phyloP scores from a whole-genome alignment of 1,139 yeast genomes.

The Hansenula lynferdii region DNA sequence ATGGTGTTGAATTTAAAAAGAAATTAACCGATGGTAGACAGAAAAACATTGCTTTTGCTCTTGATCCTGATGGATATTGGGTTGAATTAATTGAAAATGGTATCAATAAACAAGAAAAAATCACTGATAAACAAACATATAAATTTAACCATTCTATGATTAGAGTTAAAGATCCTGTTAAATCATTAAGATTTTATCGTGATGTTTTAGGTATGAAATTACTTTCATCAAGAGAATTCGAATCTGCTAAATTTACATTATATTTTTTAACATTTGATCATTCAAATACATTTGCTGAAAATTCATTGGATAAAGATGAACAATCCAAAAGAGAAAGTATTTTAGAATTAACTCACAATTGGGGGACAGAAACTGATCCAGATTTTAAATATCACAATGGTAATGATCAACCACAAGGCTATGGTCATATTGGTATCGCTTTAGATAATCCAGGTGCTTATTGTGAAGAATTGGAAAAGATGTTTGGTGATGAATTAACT shows the following conservation, averaged over 20 bases:
- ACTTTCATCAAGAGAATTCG: conserved; percentile 48
- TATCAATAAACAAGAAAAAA: conserved; percentile 33
- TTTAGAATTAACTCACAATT: conserved; percentile 88
- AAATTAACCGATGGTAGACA: conserved; percentile 86
- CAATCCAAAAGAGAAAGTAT: conserved; percentile 56
- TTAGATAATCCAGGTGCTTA: conserved; percentile 58
- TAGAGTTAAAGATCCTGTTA: conserved; percentile 79
- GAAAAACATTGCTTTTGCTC: conserved; percentile 85
- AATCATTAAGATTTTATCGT: conserved; percentile 71
- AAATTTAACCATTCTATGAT: conserved; percentile 90
- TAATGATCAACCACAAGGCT: conserved; percentile 75
- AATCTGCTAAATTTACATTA: conserved; percentile 72
- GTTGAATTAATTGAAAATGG: conserved; percentile 77
- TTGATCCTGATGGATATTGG: conserved; percentile 98
- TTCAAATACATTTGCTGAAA: conserved; percentile 28
- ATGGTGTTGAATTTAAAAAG: conserved; percentile 76
- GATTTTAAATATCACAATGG: conserved; percentile 80
- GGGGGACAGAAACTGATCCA: conserved; percentile 85
- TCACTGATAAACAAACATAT: conserved; percentile 40
- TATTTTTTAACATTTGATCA: conserved; percentile 78
- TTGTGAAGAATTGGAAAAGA: conserved; percentile 44
- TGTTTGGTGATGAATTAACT: conserved; percentile 40
- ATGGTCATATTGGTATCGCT: conserved; percentile 81
- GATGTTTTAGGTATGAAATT: conserved; percentile 79
- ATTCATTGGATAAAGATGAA: conserved; percentile 24